Percentiles rank a stretch among this genome's conserved stretches.
Evolutionary conservation across 2,329 filamentous ascomycete species (phyloP).

Genomic region (Lojkania enalia): DNA sequence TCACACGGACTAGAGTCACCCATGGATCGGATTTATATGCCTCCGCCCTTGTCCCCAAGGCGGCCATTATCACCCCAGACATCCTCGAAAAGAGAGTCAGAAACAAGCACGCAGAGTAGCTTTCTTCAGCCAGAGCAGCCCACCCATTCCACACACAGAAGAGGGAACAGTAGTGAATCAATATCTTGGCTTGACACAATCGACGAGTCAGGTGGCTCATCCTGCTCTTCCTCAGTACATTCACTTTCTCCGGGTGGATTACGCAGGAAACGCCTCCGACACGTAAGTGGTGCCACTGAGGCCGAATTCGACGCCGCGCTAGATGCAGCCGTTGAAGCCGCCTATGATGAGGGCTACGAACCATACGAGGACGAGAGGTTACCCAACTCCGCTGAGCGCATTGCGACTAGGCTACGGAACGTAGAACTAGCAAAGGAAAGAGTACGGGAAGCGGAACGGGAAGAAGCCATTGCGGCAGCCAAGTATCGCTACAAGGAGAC

Average conservation of each 20-base stretch:
- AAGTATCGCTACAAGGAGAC: constrained; percentile 60
- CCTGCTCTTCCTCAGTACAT: constrained; percentile 72
- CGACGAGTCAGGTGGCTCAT: constrained; percentile 83
- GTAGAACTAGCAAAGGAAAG: constrained; percentile 77
- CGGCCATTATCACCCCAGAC: constrained; percentile 57
- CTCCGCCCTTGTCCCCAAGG: constrained; percentile 70
- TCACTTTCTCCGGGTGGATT: constrained; percentile 75
- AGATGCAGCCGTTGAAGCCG: constrained; percentile 93
- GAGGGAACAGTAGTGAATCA: constrained; percentile 73
- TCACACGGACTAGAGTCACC: constrained; percentile 48
- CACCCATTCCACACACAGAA: constrained; percentile 29
- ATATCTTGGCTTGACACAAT: constrained; percentile 95
- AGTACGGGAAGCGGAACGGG: constrained; percentile 72
- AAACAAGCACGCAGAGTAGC: constrained; percentile 23
- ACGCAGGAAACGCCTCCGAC: constrained; percentile 70
- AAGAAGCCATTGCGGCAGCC: constrained; percentile 65
- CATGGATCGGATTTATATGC: constrained; percentile 65
- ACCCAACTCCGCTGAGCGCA: constrained; percentile 38
- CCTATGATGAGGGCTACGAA: constrained; percentile 90
- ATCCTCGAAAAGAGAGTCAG: constrained; percentile 22
- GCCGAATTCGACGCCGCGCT: constrained; percentile 92
- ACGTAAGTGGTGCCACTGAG: constrained; percentile 72
- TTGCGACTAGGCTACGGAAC: constrained; percentile 53
- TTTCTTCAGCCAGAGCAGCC: constrained; percentile 28
- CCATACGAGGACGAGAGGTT: constrained; percentile 61